These are phyloP conservation scores for Colletotrichum abscissum DNA, from an alignment of 2,329 filamentous ascomycete species.

Conservation along the genomic window DNA sequence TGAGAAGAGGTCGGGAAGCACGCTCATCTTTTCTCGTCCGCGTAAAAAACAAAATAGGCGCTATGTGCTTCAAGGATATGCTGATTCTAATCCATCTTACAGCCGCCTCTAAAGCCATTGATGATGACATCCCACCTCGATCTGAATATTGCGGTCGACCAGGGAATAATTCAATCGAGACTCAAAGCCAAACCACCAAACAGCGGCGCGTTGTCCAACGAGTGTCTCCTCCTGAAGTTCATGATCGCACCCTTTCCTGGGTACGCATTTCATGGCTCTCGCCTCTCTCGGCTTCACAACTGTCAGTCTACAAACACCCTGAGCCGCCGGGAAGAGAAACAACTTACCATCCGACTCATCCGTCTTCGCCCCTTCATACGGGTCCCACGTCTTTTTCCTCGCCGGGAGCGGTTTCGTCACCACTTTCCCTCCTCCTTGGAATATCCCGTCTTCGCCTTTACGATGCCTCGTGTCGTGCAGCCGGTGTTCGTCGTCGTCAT, in stretches of 20 bases:
- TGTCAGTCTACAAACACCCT: neutral
- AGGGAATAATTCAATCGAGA: neutral
- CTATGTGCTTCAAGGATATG: neutral
- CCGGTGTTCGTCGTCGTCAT: conserved; percentile 7
- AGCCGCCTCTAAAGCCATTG: neutral
- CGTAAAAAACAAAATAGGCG: neutral
- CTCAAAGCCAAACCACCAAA: neutral
- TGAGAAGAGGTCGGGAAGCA: neutral
- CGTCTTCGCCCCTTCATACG: neutral
- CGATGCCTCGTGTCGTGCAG: conserved; percentile 1
- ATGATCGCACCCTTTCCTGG: neutral
- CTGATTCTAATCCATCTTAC: neutral
- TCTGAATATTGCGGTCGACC: neutral
- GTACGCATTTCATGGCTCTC: conserved; percentile 20
- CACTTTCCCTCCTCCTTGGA: neutral
- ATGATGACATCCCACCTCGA: neutral
- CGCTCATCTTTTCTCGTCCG: neutral
- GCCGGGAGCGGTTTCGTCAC: neutral
- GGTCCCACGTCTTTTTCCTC: conserved; percentile 19
- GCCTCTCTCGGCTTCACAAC: neutral
- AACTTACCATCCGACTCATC: conserved; percentile 15
- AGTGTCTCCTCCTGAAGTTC: neutral
- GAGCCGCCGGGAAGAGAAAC: no score
- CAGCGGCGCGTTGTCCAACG: neutral
- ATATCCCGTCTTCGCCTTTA: conserved; percentile 10